A percentile compares a stretch with the other conserved stretches of the same genome.
These are phyloP conservation scores for Castanospermum australe DNA, from an alignment of 306 rosid species.

Conservation along the genomic window DNA sequence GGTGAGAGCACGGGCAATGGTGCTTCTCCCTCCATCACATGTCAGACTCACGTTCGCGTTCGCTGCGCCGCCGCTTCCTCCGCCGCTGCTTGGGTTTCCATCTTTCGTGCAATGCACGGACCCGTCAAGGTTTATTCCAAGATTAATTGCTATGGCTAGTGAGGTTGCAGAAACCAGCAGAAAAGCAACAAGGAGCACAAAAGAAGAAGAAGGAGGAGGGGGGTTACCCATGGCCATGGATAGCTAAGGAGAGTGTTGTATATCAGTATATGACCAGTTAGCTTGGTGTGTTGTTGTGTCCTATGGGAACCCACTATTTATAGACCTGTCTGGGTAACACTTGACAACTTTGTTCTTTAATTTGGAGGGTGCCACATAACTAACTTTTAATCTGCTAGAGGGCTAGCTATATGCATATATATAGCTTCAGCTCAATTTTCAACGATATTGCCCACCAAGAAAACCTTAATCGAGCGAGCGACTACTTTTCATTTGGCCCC, in stretches of 20 bases:
- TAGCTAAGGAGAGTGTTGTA: too few species aligned
- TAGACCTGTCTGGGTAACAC: background rate
- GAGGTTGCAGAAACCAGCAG: background rate
- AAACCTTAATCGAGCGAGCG: too few species aligned
- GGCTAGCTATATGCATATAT: too few species aligned
- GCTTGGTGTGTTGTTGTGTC: background rate
- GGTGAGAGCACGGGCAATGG: background rate
- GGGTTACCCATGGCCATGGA: background rate
- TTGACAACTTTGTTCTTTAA: background rate
- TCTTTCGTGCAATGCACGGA: too few species aligned
- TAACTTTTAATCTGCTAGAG: too few species aligned
- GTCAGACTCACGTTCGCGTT: background rate
- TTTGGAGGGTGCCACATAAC: background rate
- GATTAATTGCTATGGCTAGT: too few species aligned
- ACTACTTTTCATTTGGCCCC: too few species aligned
- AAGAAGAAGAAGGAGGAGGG: too few species aligned
- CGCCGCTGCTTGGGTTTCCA: background rate
- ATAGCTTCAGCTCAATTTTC: too few species aligned
- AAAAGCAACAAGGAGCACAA: background rate
- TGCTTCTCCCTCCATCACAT: background rate
- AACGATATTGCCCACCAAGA: too few species aligned
- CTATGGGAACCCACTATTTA: background rate
- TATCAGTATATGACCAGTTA: too few species aligned
- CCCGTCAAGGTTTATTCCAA: too few species aligned
- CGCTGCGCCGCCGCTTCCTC: background rate